A percentile compares a stretch with the other conserved stretches of the same genome.
These are phyloP conservation scores for Nicotiana paniculata DNA, from an alignment of 257 asterid species.

Conservation along the genomic window DNA sequence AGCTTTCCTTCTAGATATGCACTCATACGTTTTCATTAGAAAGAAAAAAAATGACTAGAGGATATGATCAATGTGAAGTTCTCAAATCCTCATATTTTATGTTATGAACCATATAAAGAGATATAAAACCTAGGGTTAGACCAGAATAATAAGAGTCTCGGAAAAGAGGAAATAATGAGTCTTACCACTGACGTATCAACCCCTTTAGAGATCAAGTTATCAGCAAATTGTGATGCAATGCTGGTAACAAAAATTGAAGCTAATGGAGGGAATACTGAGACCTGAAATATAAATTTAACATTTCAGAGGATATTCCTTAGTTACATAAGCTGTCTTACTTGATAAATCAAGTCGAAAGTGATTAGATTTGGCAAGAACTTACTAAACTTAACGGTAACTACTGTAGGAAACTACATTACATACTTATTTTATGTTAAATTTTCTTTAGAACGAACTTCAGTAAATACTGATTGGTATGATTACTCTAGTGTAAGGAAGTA, in stretches of 20 bases:
- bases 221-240: conserved; percentile 91
- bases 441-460: not conserved
- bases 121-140: not conserved
- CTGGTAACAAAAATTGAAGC: conserved; percentile 82
- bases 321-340: not conserved
- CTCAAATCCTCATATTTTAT: not conserved
- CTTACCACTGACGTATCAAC: conserved; percentile 74
- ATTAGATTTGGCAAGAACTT: not conserved
- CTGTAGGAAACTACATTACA: not conserved
- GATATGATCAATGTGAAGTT: not conserved
- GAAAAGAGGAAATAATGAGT: not conserved
- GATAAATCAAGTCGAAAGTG: not conserved
- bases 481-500: not conserved
- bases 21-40: not conserved
- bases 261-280: conserved; percentile 94
- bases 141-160: not conserved
- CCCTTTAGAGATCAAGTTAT: conserved; percentile 73
- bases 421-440: not conserved
- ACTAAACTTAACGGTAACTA: not conserved
- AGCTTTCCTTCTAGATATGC: not conserved
- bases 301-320: not conserved
- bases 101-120: not conserved
- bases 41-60: not conserved
- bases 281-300: conserved; percentile 39
- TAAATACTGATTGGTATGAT: not conserved